A percentile compares a stretch with the other conserved stretches of the same genome.
These are phyloP conservation scores for Hygrocybe punicea DNA, from an alignment of 768 basidiomycete genomes.

Conservation along the genomic window DNA sequence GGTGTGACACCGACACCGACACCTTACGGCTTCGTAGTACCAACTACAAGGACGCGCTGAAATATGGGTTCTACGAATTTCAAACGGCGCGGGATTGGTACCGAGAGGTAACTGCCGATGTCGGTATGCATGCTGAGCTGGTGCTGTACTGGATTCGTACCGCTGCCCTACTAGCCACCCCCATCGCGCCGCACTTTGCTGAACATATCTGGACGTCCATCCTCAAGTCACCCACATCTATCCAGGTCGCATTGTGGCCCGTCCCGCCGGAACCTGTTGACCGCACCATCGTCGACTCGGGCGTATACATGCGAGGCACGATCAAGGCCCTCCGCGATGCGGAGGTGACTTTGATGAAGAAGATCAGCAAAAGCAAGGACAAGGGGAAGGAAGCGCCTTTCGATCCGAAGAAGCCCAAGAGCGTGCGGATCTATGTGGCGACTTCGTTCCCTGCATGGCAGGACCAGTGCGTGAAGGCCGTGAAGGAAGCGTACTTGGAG, in stretches of 20 bases:
- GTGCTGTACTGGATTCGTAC: constrained; percentile 80
- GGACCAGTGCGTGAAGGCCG: constrained; percentile 69
- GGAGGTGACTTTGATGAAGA: constrained; percentile 74
- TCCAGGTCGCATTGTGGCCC: constrained; percentile 86
- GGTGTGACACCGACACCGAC: neutral
- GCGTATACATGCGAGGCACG: constrained; percentile 83
- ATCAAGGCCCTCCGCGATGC: constrained; percentile 90
- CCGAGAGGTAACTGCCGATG: constrained; percentile 82
- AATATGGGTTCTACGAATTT: constrained; percentile 93
- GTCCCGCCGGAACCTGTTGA: constrained; percentile 59
- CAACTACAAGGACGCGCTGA: constrained; percentile 93
- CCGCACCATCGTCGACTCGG: constrained; percentile 63
- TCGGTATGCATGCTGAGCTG: constrained; percentile 89
- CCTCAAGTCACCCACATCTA: constrained; percentile 67
- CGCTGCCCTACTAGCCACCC: constrained; percentile 76
- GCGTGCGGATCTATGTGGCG: constrained; percentile 86
- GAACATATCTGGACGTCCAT: constrained; percentile 85
- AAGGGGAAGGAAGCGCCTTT: constrained; percentile 54
- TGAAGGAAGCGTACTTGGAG: constrained; percentile 64
- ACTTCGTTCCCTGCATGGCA: constrained; percentile 94
- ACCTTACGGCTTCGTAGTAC: constrained; percentile 48
- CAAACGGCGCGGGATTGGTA: constrained; percentile 94
- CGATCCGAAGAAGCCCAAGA: constrained; percentile 83
- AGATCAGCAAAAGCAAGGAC: constrained; percentile 72
- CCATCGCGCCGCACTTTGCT: constrained; percentile 90